These are phyloP conservation scores for Styphnolobium japonicum DNA, from an alignment of 306 rosid genomes.

Conservation along the genomic window DNA sequence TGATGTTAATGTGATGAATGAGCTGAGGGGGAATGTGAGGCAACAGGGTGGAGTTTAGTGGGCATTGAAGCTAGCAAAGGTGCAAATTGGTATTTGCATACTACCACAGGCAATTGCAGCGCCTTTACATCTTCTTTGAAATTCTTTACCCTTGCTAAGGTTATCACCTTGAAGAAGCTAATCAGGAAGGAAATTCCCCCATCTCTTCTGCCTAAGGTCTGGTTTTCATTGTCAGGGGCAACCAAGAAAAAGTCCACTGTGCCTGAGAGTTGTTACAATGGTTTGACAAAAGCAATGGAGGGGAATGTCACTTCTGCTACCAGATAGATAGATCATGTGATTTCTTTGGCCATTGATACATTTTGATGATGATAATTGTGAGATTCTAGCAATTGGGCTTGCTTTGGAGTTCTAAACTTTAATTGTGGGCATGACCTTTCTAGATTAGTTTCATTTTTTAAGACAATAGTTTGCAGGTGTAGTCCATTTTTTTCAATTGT, in stretches of 20 bases:
- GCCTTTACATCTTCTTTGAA: conserved; percentile 81
- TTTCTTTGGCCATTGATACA: conserved; percentile 13
- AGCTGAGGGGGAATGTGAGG: conserved; percentile 95
- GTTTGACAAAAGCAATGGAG: conserved; percentile 75
- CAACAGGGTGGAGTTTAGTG: conserved; percentile 96
- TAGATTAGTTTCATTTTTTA: conserved; percentile 4
- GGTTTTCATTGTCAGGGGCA: conserved; percentile 95
- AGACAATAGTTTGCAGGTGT: conserved; percentile 5
- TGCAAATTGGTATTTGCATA: conserved; percentile 88
- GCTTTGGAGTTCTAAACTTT: not conserved
- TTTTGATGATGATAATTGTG: not conserved
- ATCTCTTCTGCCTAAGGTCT: conserved; percentile 86
- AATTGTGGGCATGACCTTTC: not conserved
- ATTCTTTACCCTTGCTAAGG: conserved; percentile 73
- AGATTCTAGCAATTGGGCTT: not conserved
- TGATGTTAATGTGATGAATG: conserved; percentile 94
- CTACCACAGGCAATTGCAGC: conserved; percentile 68
- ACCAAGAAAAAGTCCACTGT: conserved; percentile 98
- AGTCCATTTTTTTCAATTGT: not conserved
- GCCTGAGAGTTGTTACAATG: conserved; percentile 95
- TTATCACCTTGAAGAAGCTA: conserved; percentile 82
- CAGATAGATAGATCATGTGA: conserved; percentile 94
- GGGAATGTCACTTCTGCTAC: conserved; percentile 98
- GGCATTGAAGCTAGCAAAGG: conserved; percentile 95
- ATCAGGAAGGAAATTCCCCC: conserved; percentile 97